Conservation (phyloP, 2,329 filamentous ascomycete genomes). For the Sporothrix globosa region DNA sequence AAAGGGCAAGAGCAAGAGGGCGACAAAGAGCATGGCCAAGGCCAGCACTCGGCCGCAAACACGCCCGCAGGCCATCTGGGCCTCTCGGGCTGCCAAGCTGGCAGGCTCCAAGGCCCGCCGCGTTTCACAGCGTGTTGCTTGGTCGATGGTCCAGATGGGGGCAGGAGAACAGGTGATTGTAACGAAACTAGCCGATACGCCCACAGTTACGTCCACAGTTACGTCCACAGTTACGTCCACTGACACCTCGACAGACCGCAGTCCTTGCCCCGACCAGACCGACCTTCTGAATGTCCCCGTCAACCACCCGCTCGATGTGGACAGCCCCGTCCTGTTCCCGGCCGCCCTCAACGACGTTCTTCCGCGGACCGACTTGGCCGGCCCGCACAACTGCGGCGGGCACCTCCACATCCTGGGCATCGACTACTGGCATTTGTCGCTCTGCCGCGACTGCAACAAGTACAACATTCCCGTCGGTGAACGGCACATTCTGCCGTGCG, state of each 20-base stretch:
- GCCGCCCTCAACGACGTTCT: not conserved
- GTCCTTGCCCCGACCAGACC: not conserved
- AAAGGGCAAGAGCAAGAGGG: not conserved
- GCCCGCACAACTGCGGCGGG: conserved; percentile 8
- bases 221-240: not conserved
- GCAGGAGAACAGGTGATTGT: not conserved
- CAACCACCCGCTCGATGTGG: not conserved
- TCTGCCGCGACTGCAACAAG: conserved; percentile 29
- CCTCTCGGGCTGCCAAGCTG: too few species aligned
- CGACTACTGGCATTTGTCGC: not conserved
- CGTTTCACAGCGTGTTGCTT: not conserved
- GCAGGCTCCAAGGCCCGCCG: not conserved
- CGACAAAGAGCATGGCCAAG: not conserved
- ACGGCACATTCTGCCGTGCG: conserved; percentile 32
- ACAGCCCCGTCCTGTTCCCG: not conserved
- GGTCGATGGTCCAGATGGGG: not conserved
- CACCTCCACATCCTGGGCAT: not conserved
- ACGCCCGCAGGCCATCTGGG: not conserved
- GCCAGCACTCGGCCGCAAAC: not conserved
- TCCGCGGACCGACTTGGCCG: not conserved
- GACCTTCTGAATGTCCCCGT: not conserved
- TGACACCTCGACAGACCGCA: not conserved
- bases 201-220: not conserved
- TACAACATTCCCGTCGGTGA: not conserved
- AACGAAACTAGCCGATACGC: too few species aligned